phyloP scores from a whole-genome alignment of 1,284 basidiomycete genomes.

The Tilletiaria anomala region DNA sequence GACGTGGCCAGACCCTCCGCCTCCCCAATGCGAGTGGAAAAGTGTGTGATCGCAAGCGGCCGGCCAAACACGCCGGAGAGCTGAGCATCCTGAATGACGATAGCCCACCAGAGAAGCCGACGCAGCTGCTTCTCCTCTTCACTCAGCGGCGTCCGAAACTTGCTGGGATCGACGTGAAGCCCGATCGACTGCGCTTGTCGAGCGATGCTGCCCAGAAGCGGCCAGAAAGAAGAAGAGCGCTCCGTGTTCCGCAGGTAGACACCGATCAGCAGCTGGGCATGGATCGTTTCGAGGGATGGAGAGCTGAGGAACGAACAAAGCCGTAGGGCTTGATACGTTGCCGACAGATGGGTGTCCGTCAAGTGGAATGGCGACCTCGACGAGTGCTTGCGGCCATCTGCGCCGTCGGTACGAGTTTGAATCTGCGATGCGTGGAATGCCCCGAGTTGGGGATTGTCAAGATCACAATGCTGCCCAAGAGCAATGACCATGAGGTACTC shows the following conservation, averaged over 20 bases:
- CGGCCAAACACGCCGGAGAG: slow-evolving; percentile 15
- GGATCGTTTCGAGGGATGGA: slow-evolving; percentile 14
- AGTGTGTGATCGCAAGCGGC: slow-evolving; percentile 10
- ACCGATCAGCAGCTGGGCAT: slow-evolving; percentile 16
- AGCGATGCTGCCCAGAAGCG: slow-evolving; percentile 11
- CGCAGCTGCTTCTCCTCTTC: slow-evolving; percentile 11
- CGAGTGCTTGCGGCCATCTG: not conserved
- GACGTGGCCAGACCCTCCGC: not conserved
- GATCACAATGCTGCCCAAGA: slow-evolving; percentile 13
- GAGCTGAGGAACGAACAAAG: slow-evolving; percentile 14
- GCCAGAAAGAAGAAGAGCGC: slow-evolving; percentile 13
- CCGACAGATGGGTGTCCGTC: slow-evolving; percentile 13
- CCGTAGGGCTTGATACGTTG: slow-evolving; percentile 13
- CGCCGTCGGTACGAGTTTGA: not conserved
- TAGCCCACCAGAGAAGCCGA: slow-evolving; percentile 15
- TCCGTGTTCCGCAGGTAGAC: slow-evolving; percentile 15
- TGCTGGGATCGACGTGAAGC: slow-evolving; percentile 12
- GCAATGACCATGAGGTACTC: slow-evolving; percentile 17
- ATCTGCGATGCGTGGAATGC: not conserved
- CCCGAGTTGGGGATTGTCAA: slow-evolving; percentile 6
- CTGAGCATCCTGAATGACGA: slow-evolving; percentile 14
- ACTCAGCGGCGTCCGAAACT: slow-evolving; percentile 10
- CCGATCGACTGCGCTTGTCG: slow-evolving; percentile 17
- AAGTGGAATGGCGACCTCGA: not conserved
- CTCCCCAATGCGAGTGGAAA: not conserved